Conservation (phyloP, 2,329 filamentous ascomycete species). For the Sporothrix brasiliensis region DNA sequence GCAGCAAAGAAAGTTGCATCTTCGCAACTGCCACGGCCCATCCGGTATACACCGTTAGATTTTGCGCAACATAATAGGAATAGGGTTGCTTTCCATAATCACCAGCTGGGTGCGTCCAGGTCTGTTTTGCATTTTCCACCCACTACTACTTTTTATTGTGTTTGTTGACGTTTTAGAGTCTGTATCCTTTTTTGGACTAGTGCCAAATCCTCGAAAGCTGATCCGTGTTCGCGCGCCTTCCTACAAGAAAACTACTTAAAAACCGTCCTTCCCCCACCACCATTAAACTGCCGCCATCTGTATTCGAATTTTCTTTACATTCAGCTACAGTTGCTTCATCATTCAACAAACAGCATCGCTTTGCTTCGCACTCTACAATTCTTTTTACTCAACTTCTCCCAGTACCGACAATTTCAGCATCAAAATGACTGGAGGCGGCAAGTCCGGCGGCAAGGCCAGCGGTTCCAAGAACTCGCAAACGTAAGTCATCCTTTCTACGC, state of each 20-base stretch:
- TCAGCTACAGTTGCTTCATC: conserved; percentile 40
- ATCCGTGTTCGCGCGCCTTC: conserved; percentile 53
- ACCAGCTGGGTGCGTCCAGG: background rate
- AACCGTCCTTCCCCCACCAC: conserved; percentile 50
- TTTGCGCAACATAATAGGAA: background rate
- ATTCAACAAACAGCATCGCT: conserved; percentile 40
- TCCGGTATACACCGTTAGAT: background rate
- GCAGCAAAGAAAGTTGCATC: background rate
- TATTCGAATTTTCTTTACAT: conserved; percentile 47
- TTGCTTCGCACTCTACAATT: conserved; percentile 36
- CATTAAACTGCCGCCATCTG: conserved; percentile 43
- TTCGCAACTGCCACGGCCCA: background rate
- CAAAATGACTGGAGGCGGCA: conserved; percentile 99
- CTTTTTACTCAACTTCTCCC: conserved; percentile 37
- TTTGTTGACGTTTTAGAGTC: conserved; percentile 25
- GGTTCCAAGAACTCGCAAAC: conserved; percentile 99
- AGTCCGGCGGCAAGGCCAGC: conserved; percentile 99
- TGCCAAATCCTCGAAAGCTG: conserved; percentile 44
- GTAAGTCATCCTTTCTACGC: conserved; percentile 63
- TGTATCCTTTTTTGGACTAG: conserved; percentile 42
- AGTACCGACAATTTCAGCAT: conserved; percentile 45
- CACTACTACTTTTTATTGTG: background rate
- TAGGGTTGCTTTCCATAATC: background rate
- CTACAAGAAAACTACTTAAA: conserved; percentile 61
- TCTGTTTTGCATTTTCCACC: background rate